A percentile compares a stretch with the other conserved stretches of the same genome.
Evolutionary conservation across 257 asterid genomes (phyloP).

Genomic region (Buddleja alternifolia): DNA sequence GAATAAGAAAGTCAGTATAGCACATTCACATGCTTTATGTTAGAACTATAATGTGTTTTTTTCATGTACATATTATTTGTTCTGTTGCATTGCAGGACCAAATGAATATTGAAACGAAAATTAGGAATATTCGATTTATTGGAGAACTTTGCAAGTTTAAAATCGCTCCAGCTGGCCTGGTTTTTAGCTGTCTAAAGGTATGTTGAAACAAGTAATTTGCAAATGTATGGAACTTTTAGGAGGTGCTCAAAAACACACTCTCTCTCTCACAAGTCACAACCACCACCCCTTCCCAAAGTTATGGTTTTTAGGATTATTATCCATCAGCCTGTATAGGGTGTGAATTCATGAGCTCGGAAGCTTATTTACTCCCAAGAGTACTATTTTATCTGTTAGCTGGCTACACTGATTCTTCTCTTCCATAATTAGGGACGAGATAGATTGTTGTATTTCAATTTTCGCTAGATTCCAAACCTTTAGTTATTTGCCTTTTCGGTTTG

Average conservation of each 20-base stretch:
- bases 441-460: background rate
- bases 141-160: slow-evolving; percentile 99
- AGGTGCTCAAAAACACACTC: slow-evolving; percentile 6
- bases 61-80: slow-evolving; percentile 24
- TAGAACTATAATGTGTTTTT: slow-evolving; percentile 20
- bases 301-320: background rate
- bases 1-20: slow-evolving; percentile 80
- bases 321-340: background rate
- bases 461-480: background rate
- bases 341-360: slow-evolving; percentile 9
- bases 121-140: slow-evolving; percentile 90
- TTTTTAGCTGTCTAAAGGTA: slow-evolving; percentile 95
- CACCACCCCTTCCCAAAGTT: background rate
- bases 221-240: background rate
- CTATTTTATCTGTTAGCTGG: slow-evolving; percentile 23
- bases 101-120: slow-evolving; percentile 97
- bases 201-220: slow-evolving; percentile 17
- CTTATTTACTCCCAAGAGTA: slow-evolving; percentile 15
- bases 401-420: slow-evolving; percentile 27
- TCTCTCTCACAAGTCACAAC: background rate
- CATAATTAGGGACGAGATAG: slow-evolving; percentile 6
- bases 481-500: slow-evolving; percentile 12
- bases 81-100: slow-evolving; percentile 73
- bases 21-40: slow-evolving; percentile 25
- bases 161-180: slow-evolving; percentile 87